A percentile compares a stretch with the other conserved stretches of the same genome.
Evolutionary conservation across 2,329 filamentous ascomycete genomes (phyloP).

Genomic region (Rhynchosporium secalis): DNA sequence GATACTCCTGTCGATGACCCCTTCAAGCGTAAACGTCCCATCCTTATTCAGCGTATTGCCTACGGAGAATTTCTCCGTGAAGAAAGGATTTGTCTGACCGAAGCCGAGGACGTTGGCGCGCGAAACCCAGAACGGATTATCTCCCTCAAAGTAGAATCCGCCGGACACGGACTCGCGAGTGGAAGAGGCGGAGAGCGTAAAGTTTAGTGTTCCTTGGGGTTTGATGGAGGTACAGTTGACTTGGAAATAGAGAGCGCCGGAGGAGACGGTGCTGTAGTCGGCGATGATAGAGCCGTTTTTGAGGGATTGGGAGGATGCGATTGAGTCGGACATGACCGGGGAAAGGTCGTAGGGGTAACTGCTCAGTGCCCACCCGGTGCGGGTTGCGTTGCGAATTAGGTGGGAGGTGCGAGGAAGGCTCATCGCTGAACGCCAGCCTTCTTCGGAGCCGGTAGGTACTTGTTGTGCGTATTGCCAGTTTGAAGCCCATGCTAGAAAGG

Average conservation of each 20-base stretch:
- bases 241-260: constrained; percentile 55
- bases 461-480: constrained; percentile 60
- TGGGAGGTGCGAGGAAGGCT: constrained; percentile 54
- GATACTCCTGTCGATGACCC: constrained; percentile 54
- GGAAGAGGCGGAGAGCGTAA: constrained; percentile 52
- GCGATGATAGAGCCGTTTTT: constrained; percentile 51
- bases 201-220: constrained; percentile 45
- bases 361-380: constrained; percentile 53
- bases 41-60: constrained; percentile 27
- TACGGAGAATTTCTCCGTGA: constrained; percentile 53
- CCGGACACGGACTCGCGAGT: constrained; percentile 51
- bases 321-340: constrained; percentile 44
- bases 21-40: constrained; percentile 43
- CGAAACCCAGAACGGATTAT: constrained; percentile 52
- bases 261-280: constrained; percentile 51
- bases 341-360: constrained; percentile 51
- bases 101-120: constrained; percentile 51
- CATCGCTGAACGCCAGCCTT: constrained; percentile 56
- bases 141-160: constrained; percentile 51
- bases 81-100: constrained; percentile 49
- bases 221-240: constrained; percentile 47
- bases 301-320: constrained; percentile 44
- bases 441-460: constrained; percentile 53
- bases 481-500: constrained; percentile 53
- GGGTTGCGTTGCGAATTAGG: constrained; percentile 49